Base-by-base conservation (phyloP, 306 rosid genomes). In the Alnus glutinosa region DNA sequence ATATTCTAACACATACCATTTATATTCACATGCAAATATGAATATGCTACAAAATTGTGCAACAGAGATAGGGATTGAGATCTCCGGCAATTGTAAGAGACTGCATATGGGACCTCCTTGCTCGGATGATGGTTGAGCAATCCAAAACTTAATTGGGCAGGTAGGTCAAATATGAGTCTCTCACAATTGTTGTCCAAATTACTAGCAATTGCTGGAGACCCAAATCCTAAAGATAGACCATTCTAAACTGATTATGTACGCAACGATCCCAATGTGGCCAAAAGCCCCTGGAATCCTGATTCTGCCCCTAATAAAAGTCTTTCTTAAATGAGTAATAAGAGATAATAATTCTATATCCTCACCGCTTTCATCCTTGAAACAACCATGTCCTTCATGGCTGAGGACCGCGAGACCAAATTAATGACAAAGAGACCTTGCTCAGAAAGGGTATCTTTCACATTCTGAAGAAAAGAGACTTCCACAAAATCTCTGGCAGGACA, bases 321-420 rank as follows among this genome's bases (percentile, higher is more conserved):
- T 18, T 58, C 64, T 67, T 18, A 37, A 67, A 79, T 76, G 69
- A 62, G 73, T 70, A 82, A 58, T 62, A 78, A 62, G 55, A 49
- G 15, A 73, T 3, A 57, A 64, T 44, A 70, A 44, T 13, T 47
- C 57, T 86, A 50, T 23, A 11, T 77, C 67, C 86, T 89, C 84
- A 94, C 98, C 95, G 66, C 86, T 88, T 94, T 87, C 95, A 94
- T 85, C 88, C 88, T 89, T 32, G 83, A 75, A 76, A 91, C 85
- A 77, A 88, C 90, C 82, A 11, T 55, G 39, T 91, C 93, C 63
- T 91, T 94, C 18, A 91, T 80, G 72, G 92, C 83, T 67, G 87
- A 92, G 78, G 97, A 94, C 80, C 98, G 88, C 2, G 97, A 87
- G 70, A 92, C 98, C 87, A 92, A 81, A 83, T 94, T 94, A 85